Conservation (phyloP, 2,329 filamentous ascomycete species). For the Cordyceps sp. region DNA sequence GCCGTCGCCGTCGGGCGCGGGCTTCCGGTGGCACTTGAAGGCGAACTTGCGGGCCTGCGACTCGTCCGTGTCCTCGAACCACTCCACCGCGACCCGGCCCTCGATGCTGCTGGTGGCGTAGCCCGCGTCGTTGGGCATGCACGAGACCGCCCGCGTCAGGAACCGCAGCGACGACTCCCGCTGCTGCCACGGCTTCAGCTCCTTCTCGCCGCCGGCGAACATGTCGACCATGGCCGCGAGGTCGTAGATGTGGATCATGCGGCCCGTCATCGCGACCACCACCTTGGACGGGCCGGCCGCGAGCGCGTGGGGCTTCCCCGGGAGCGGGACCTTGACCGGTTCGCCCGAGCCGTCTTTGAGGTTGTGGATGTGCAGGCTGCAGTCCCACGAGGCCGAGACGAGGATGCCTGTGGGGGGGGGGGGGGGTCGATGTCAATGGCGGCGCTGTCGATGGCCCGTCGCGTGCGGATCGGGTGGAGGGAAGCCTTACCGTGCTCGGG, state of each 20-base stretch:
- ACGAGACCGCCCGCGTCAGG: conserved; percentile 81
- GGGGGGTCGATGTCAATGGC: too few relatives aligned
- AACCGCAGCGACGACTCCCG: conserved; percentile 92
- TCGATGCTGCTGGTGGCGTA: conserved; percentile 91
- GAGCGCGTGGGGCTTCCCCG: conserved; percentile 79
- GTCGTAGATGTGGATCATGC: conserved; percentile 91
- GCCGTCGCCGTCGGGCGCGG: conserved; percentile 40
- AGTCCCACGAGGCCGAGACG: conserved; percentile 87
- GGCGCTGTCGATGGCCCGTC: too few relatives aligned
- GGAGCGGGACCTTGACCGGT: conserved; percentile 53
- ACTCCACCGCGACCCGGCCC: conserved; percentile 89
- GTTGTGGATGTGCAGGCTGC: conserved; percentile 72
- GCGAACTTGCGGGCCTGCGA: conserved; percentile 91
- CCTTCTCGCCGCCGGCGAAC: conserved; percentile 25
- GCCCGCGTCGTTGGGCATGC: conserved; percentile 91
- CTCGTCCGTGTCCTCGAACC: conserved; percentile 81
- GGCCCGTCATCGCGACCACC: conserved; percentile 88
- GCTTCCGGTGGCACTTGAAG: conserved; percentile 93
- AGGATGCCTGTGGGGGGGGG: too few relatives aligned
- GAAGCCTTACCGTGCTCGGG: conserved; percentile 42
- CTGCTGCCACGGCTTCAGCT: conserved; percentile 72
- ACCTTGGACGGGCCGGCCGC: conserved; percentile 64
- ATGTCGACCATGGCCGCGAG: conserved; percentile 47
- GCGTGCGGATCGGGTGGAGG: too few relatives aligned
- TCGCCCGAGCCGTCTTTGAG: conserved; percentile 31